Evolutionary conservation across 192 early-diverging fungal genomes (phyloP).

Genomic region (Glomus cerebriforme): DNA sequence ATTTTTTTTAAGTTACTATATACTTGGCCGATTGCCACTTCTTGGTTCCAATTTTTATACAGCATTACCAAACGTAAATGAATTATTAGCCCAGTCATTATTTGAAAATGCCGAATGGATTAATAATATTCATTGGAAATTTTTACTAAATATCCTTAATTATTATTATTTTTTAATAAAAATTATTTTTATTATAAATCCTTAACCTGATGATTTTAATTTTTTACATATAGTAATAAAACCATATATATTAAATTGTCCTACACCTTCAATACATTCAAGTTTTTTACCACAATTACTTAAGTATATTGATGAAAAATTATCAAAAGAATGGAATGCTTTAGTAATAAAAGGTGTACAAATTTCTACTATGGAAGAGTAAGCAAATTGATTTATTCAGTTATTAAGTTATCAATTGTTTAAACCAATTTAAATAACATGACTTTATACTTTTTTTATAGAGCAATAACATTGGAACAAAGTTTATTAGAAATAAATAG

Average conservation of each 20-base stretch:
- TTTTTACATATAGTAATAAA: constrained; percentile 35
- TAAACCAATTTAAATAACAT: background rate
- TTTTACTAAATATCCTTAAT: constrained; percentile 21
- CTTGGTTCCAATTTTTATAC: constrained; percentile 41
- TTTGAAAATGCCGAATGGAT: constrained; percentile 39
- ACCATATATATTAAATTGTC: constrained; percentile 39
- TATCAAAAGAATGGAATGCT: constrained; percentile 36
- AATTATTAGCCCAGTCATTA: constrained; percentile 34
- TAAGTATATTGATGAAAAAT: constrained; percentile 39
- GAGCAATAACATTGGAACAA: background rate
- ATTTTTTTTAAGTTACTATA: constrained; percentile 22
- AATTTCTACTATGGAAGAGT: background rate
- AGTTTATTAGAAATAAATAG: background rate
- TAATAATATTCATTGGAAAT: constrained; percentile 36
- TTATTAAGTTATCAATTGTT: background rate
- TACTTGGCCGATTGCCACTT: constrained; percentile 34
- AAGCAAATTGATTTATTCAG: background rate
- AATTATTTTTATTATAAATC: background rate
- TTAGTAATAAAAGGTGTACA: constrained; percentile 37
- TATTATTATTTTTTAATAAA: background rate
- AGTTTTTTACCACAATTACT: constrained; percentile 35
- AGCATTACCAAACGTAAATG: constrained; percentile 30
- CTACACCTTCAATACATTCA: constrained; percentile 31
- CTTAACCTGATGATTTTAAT: constrained; percentile 18
- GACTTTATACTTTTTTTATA: background rate